phyloP scores from a whole-genome alignment of 2,329 filamentous ascomycete species.

The Nemania bipapillata region DNA sequence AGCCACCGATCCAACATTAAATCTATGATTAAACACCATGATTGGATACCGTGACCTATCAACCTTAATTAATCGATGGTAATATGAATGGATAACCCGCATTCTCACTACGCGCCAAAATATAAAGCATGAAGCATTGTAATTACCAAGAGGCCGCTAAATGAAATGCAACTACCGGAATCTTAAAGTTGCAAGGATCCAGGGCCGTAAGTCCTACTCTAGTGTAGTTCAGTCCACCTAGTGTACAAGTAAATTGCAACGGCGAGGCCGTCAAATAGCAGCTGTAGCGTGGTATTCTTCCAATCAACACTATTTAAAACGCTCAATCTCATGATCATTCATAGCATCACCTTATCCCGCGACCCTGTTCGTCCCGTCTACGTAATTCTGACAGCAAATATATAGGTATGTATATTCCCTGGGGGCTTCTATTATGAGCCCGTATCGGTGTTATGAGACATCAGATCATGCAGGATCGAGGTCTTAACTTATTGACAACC shows the following conservation, averaged over 20 bases:
- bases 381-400: background rate
- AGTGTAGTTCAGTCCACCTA: background rate
- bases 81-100: background rate
- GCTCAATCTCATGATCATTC: background rate
- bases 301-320: background rate
- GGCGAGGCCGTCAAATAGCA: constrained; percentile 6
- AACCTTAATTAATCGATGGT: background rate
- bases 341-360: constrained; percentile 17
- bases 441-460: background rate
- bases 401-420: background rate
- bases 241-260: constrained; percentile 5
- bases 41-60: background rate
- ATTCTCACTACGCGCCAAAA: background rate
- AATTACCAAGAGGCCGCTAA: constrained; percentile 15
- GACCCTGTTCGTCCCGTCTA: background rate
- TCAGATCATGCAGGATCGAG: constrained; percentile 23
- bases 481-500: background rate
- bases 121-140: constrained; percentile 17
- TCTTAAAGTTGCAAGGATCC: constrained; percentile 28
- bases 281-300: background rate
- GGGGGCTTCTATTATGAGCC: background rate
- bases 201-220: constrained; percentile 6
- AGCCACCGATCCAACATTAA: background rate
- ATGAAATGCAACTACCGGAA: constrained; percentile 20
- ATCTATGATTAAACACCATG: background rate